Conservation (phyloP, 352 stramenopile species). For the Pythium brassicae region DNA sequence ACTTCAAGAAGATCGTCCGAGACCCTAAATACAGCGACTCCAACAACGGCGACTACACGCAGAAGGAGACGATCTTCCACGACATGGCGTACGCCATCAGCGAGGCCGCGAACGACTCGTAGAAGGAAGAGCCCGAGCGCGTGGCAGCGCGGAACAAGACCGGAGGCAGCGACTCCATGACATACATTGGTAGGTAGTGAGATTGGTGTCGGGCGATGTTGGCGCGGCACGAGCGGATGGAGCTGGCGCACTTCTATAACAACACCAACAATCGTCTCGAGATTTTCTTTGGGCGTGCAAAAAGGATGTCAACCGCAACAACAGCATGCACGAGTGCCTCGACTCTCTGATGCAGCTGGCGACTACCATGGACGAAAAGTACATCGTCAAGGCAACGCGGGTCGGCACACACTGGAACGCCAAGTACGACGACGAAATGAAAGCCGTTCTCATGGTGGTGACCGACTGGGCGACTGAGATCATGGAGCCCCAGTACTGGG, state of each 20-base stretch:
- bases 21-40: too few species aligned
- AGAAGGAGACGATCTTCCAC: too few species aligned
- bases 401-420: neutral
- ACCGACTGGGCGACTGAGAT: too few species aligned
- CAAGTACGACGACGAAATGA: neutral
- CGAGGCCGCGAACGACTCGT: too few species aligned
- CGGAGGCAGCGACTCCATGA: neutral
- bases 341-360: neutral
- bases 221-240: neutral
- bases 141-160: neutral
- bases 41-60: too few species aligned
- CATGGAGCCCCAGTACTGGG: too few species aligned
- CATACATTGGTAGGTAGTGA: neutral
- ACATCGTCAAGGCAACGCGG: neutral
- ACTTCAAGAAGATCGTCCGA: too few species aligned
- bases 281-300: neutral
- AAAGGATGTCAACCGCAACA: neutral
- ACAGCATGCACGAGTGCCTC: neutral
- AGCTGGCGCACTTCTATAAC: neutral
- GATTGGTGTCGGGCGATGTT: neutral
- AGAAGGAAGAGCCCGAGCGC: neutral
- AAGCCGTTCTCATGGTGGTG: neutral
- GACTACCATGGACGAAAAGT: neutral
- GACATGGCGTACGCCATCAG: too few species aligned
- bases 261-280: too few species aligned